A percentile compares a stretch with the other conserved stretches of the same genome.
phyloP scores from a whole-genome alignment of 352 stramenopile species.

The Phytophthora colocasiae region DNA sequence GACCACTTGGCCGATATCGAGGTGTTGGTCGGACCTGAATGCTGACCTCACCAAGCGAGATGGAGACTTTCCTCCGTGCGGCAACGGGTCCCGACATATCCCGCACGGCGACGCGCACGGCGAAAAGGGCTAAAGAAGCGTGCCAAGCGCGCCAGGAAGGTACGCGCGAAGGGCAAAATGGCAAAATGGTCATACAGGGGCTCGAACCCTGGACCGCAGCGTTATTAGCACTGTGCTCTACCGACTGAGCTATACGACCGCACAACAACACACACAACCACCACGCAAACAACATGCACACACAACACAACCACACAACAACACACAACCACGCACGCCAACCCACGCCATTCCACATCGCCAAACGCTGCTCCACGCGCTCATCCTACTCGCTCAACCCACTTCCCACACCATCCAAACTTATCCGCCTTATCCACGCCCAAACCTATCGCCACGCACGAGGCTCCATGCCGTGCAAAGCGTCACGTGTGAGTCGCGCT shows the following conservation, averaged over 20 bases:
- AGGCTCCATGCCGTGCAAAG: neutral
- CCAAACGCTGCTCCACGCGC: too few relatives aligned
- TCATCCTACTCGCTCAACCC: too few relatives aligned
- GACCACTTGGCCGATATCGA: neutral
- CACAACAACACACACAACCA: too few relatives aligned
- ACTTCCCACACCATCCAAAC: neutral
- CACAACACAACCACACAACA: too few relatives aligned
- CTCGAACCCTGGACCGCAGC: too few relatives aligned
- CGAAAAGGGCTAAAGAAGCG: neutral
- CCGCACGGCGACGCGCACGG: neutral
- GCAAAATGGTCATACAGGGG: slow-evolving; percentile 3
- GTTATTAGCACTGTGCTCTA: too few relatives aligned
- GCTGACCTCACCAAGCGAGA: neutral
- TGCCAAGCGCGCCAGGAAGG: neutral
- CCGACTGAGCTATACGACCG: too few relatives aligned
- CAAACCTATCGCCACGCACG: neutral
- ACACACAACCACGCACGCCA: too few relatives aligned
- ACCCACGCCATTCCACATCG: too few relatives aligned
- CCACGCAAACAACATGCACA: too few relatives aligned
- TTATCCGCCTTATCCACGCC: neutral
- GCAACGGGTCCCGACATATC: neutral
- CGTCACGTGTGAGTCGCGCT: too few relatives aligned
- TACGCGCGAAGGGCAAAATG: neutral
- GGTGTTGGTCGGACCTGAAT: neutral
- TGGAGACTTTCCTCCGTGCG: neutral